phyloP scores from a whole-genome alignment of 2,329 filamentous ascomycete genomes.

The Curvularia eragrostidis region DNA sequence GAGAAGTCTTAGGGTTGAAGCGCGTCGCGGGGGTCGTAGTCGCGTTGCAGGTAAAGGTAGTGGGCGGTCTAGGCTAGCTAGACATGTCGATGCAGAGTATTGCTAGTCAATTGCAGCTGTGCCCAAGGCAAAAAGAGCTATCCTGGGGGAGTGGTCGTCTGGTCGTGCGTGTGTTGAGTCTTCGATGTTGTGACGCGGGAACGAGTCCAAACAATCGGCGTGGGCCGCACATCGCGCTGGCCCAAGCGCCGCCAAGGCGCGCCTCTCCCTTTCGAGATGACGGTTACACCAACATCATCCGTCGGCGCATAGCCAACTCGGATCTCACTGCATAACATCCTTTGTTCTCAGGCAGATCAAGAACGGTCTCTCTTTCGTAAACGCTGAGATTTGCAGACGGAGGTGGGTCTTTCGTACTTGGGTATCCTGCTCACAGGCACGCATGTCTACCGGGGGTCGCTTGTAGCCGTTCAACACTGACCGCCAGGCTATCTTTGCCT shows the following conservation, averaged over 20 bases:
- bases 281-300: not conserved
- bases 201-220: conserved; percentile 31
- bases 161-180: conserved; percentile 19
- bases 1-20: conserved; percentile 20
- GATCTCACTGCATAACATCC: not conserved
- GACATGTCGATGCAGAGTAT: conserved; percentile 26
- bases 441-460: conserved; percentile 7
- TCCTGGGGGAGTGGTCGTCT: conserved; percentile 19
- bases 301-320: not conserved
- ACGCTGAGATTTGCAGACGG: not conserved
- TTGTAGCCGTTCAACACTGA: conserved; percentile 20
- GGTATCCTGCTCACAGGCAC: not conserved
- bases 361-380: not conserved
- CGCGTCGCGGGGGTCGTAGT: conserved; percentile 34
- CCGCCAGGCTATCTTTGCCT: conserved; percentile 17
- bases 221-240: conserved; percentile 23
- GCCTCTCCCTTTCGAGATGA: conserved; percentile 12
- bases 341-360: not conserved
- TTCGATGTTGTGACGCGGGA: conserved; percentile 28
- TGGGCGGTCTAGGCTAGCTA: conserved; percentile 20
- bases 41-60: conserved; percentile 17
- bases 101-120: conserved; percentile 20
- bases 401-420: not conserved
- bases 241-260: conserved; percentile 23
- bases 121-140: conserved; percentile 21